Conservation (phyloP, 768 basidiomycete genomes). For the Xanthoconium stramineum region DNA sequence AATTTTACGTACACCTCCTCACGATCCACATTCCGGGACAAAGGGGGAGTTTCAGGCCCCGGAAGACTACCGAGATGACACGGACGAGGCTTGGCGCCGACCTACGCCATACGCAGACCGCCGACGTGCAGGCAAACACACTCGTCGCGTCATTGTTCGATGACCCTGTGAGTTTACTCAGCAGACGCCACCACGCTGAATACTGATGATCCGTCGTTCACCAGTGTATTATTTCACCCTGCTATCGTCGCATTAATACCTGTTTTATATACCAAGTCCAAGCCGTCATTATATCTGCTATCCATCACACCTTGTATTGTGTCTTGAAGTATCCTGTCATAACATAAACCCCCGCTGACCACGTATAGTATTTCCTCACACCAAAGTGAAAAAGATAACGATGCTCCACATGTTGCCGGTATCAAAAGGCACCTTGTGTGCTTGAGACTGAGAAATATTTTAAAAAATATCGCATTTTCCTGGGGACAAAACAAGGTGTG, state of each 20-base stretch:
- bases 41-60: constrained; percentile 31
- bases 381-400: constrained; percentile 5
- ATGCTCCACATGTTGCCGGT: constrained; percentile 12
- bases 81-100: constrained; percentile 68
- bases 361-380: constrained; percentile 15
- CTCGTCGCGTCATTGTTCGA: constrained; percentile 64
- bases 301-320: constrained; percentile 24
- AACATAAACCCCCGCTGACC: constrained; percentile 8
- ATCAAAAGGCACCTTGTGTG: constrained; percentile 14
- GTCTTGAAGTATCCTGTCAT: constrained; percentile 14
- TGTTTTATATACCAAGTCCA: constrained; percentile 21
- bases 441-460: neutral
- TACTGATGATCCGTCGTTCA: neutral
- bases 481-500: constrained; percentile 6
- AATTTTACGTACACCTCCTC: constrained; percentile 46
- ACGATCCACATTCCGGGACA: constrained; percentile 37
- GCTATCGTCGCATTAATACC: constrained; percentile 20
- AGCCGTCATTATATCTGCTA: constrained; percentile 20
- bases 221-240: neutral
- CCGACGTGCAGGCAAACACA: constrained; percentile 77
- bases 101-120: constrained; percentile 75
- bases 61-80: constrained; percentile 54
- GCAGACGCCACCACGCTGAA: neutral
- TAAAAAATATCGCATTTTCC: constrained; percentile 1
- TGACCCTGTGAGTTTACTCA: constrained; percentile 13